A percentile compares a stretch with the other conserved stretches of the same genome.
Conservation (phyloP, 257 asterid species). For the Oldenlandia corymbosa region DNA sequence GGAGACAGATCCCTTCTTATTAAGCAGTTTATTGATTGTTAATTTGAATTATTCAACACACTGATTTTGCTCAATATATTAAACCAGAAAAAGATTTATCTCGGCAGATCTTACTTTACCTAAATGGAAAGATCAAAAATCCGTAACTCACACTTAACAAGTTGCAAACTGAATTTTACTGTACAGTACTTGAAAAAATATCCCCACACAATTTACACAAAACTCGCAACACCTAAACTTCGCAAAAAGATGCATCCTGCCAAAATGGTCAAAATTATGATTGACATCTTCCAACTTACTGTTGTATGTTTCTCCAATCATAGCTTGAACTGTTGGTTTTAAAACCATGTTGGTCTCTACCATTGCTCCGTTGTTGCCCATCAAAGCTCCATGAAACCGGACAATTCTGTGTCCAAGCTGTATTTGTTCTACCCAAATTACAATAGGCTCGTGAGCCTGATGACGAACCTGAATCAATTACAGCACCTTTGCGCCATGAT, state of each 20-base stretch:
- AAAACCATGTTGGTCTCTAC: neutral
- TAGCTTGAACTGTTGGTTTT: neutral
- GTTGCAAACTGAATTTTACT: neutral
- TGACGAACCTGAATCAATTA: neutral
- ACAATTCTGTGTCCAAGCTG: neutral
- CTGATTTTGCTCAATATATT: no score
- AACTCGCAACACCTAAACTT: no score
- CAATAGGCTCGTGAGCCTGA: neutral
- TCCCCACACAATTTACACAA: no score
- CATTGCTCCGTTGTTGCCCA: neutral
- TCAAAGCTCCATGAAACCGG: no score
- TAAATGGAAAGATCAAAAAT: no score
- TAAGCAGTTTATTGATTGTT: no score
- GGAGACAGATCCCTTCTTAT: no score
- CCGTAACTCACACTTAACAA: no score
- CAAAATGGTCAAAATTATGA: constrained; percentile 1
- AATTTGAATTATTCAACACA: no score
- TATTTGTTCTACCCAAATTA: neutral
- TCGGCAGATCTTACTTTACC: no score
- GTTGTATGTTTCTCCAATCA: neutral
- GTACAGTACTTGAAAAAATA: neutral
- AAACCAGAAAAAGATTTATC: no score
- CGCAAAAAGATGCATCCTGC: neutral
- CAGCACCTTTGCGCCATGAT: neutral
- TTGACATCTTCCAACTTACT: neutral